Conservation (phyloP, 2,329 filamentous ascomycete genomes). For the Aspergillus awamori region DNA sequence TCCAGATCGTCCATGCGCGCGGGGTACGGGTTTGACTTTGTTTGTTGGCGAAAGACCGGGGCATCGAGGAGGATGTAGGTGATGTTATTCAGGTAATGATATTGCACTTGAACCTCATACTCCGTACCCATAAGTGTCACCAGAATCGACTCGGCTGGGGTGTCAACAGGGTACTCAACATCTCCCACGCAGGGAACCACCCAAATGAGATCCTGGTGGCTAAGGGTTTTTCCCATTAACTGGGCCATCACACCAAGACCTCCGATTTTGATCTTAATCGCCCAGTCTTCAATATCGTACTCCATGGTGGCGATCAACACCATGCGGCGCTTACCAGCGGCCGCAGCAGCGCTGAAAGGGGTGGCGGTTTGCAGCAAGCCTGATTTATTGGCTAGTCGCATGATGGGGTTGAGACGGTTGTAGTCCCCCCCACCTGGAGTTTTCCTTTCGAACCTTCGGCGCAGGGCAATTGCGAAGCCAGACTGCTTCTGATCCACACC, state of each 20-base stretch:
- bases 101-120: constrained; percentile 65
- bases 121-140: constrained; percentile 62
- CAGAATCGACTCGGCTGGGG: constrained; percentile 61
- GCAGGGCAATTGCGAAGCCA: constrained; percentile 8
- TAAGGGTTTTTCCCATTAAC: constrained; percentile 66
- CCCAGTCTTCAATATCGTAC: constrained; percentile 71
- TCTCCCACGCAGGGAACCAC: constrained; percentile 63
- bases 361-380: constrained; percentile 37
- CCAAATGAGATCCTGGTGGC: constrained; percentile 66
- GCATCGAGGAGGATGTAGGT: constrained; percentile 69
- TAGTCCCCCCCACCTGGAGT: background rate
- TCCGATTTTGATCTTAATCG: constrained; percentile 70
- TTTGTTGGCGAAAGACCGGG: constrained; percentile 66
- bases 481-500: constrained; percentile 53
- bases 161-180: constrained; percentile 63
- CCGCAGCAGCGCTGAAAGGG: constrained; percentile 28
- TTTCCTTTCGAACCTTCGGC: background rate
- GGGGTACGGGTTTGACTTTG: constrained; percentile 64
- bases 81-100: constrained; percentile 64
- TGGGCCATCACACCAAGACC: constrained; percentile 71
- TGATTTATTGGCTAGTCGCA: constrained; percentile 36
- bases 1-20: constrained; percentile 69
- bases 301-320: constrained; percentile 71
- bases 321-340: constrained; percentile 46
- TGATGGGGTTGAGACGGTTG: constrained; percentile 28